Evolutionary conservation across 805 yeast genomes (phyloP), one percentile per base, ranked within the genome.

Genomic region (Candida nitratophila): DNA sequence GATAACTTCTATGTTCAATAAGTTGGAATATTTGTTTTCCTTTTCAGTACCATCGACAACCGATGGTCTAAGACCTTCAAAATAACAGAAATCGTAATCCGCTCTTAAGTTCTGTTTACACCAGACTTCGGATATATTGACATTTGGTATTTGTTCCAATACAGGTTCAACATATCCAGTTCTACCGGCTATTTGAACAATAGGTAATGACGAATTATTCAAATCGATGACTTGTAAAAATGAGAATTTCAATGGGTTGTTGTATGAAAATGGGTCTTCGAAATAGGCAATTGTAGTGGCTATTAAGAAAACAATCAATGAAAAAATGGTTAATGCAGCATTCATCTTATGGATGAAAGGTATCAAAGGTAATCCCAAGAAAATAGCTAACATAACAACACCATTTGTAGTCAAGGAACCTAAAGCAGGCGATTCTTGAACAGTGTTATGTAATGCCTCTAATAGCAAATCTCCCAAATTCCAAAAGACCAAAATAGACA

Each of bases 281-380:
- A 68, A 49, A n/a, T 66, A 52, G 19, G 79, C 56, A 10, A 64
- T 46, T 2, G 66, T 47, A 4, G 71, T 54, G 12, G 76, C 71
- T 12, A 68, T 44, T 6, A 71, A 47, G 19, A 73, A 57, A 2
- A 71, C 54, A 11, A 66, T 43, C 0, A 70, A 47, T 20, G 81
- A 58, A 2, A 70, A 54, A 34, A 79, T 60, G 1, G 77, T 70
- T 33, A 79, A 61, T 15, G 76, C 47, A 40, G 74, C 67, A 58
- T 84, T 83, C 43, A 85, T 56, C 56, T 83, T 84, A 64, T 83
- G 83, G 34, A 79, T 64, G 56, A 86, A 86, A 7, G 93, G 88
- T 40, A 84, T 53, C 16, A 81, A 56, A 8, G 91, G 83, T 2
- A 70, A 37, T 0, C 73, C 65, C 4, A 77, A 47, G 9, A 65